Conservation (phyloP, 257 asterid species). For the Gentiana straminea region DNA sequence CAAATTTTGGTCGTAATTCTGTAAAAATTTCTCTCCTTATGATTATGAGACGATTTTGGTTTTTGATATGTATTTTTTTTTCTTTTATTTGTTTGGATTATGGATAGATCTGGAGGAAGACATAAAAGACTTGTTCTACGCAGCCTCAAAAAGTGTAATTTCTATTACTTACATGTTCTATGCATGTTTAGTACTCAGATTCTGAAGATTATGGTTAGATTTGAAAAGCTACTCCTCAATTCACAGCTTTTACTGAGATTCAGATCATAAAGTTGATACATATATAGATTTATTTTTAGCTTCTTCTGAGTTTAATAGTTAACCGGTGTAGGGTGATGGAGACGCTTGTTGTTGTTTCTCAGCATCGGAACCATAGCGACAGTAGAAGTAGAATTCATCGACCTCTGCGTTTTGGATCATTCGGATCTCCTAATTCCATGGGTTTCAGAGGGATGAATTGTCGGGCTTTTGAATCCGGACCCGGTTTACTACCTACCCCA, state of each 20-base stretch:
- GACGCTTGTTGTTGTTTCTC: slow-evolving; percentile 55
- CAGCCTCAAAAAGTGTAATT: slow-evolving; percentile 4
- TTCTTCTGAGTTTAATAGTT: slow-evolving; percentile 5
- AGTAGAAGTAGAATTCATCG: slow-evolving; percentile 22
- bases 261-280: not conserved
- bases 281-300: slow-evolving; percentile 9
- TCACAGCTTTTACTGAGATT: not conserved
- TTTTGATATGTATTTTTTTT: not conserved
- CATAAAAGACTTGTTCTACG: slow-evolving; percentile 19
- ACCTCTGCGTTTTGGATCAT: slow-evolving; percentile 13
- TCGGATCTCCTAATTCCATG: slow-evolving; percentile 26
- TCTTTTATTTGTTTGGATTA: slow-evolving; percentile 4
- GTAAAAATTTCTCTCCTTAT: no score
- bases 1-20: no score
- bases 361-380: slow-evolving; percentile 46
- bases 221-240: slow-evolving; percentile 13
- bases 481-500: slow-evolving; percentile 55
- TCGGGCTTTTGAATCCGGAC: slow-evolving; percentile 46
- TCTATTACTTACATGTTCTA: slow-evolving; percentile 31
- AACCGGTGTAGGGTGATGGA: slow-evolving; percentile 31
- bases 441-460: slow-evolving; percentile 43
- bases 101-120: slow-evolving; percentile 78
- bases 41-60: not conserved
- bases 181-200: slow-evolving; percentile 37
- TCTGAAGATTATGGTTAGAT: slow-evolving; percentile 77